Base-by-base conservation (phyloP, 192 early-diverging fungal genomes). In the Backusella macrospora region DNA sequence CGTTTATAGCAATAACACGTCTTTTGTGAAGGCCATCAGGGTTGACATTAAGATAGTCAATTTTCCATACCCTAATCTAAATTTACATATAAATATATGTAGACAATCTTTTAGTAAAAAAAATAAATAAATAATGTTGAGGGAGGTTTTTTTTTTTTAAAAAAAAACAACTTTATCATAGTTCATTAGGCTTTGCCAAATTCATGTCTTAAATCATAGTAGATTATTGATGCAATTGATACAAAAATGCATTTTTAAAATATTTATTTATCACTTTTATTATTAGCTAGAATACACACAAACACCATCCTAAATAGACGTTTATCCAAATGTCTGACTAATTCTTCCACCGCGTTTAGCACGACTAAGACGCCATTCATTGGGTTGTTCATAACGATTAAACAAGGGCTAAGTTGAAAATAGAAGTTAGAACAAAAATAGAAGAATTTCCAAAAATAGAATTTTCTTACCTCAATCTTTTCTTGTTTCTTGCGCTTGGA, bases 291-390 rank as follows among this genome's bases (percentile, higher is more conserved):
- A 59, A 59, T 59, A 59, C 52, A 59, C 21, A 59, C 13, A 59
- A 59, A 59, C 10, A 59, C 29, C 29, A 1, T 47, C 46, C 21
- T 34, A 34, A 34, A 34, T 1, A 34, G 29, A 34, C 29, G 2
- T 38, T 72, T 82, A 87, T 34, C 90, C 91, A 84, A 95, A 95
- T 4, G 93, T 95, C 77, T 95, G 94, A 62, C 90, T 93, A 70
- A 89, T 84, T 40, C 91, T 84, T 62, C 83, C 83, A 68, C 88
- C 88, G 69, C 89, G 86, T 75, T 92, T 91, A 59, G 92, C 87
- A 8, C 86, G 84, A 79, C 89, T 91, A 74, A 99, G 91, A 55
- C 98, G 89, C 97, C 97, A 99, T 76, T 97, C 96, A 82, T 98
- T 93, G 18, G 95, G 95, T 78, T 96, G 94, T 77, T 98, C 96